These are phyloP conservation scores for Cupressus sempervirens DNA, from an alignment of 75 land plant species.

Conservation along the genomic window DNA sequence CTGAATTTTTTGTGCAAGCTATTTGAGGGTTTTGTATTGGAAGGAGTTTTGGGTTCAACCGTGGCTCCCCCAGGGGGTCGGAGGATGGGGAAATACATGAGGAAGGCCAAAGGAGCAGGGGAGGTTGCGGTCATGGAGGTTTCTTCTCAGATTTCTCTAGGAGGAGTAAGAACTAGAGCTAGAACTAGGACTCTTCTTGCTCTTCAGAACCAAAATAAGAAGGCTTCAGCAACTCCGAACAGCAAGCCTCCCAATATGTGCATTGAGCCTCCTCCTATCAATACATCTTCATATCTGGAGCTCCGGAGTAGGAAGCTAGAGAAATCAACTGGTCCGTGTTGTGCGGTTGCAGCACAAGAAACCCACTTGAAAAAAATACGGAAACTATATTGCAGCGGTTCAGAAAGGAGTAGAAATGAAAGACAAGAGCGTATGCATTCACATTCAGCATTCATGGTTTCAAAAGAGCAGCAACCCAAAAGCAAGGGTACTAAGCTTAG, in stretches of 20 bases:
- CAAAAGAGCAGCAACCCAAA: constrained; percentile 9
- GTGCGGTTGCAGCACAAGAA: not conserved
- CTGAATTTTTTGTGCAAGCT: not conserved
- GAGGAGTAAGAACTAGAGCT: constrained; percentile 50
- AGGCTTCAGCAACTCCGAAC: not conserved
- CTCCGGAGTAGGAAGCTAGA: constrained; percentile 54
- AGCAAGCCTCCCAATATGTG: not conserved
- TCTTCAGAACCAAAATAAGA: constrained; percentile 4
- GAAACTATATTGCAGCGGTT: not conserved
- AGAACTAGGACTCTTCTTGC: constrained; percentile 41
- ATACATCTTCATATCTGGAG: constrained; percentile 30
- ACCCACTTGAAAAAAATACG: not conserved
- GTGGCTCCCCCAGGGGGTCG: constrained; percentile 11
- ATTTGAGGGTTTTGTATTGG: not conserved
- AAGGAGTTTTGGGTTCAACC: not conserved
- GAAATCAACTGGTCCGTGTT: constrained; percentile 18
- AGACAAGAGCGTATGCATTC: not conserved
- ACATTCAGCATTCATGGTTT: constrained; percentile 3
- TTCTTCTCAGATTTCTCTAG: constrained; percentile 13
- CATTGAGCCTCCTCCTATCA: not conserved
- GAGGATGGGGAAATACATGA: constrained; percentile 56
- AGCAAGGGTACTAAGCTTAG: not conserved
- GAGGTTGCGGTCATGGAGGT: constrained; percentile 42
- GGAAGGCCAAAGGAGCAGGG: constrained; percentile 33
- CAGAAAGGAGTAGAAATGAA: not conserved